Conservation (phyloP, 1,284 basidiomycete species). For the Puccinia polysora region DNA sequence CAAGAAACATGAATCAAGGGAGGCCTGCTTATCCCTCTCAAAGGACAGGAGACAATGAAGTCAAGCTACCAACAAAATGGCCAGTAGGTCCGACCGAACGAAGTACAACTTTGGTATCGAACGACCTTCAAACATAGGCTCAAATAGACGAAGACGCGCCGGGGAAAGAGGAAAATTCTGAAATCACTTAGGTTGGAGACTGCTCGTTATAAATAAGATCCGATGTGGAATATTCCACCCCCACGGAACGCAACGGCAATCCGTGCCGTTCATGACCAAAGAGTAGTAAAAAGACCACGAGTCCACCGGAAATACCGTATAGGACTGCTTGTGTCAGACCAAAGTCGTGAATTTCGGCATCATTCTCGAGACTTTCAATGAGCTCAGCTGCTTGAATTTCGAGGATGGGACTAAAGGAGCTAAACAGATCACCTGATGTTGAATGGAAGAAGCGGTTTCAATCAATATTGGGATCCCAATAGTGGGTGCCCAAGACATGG, state of each 20-base stretch:
- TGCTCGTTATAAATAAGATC: too few relatives aligned
- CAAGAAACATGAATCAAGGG: too few relatives aligned
- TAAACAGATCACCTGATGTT: background rate
- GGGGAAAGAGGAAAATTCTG: too few relatives aligned
- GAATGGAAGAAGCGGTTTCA: background rate
- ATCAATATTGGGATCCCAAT: background rate
- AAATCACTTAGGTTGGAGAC: too few relatives aligned
- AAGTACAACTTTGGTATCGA: too few relatives aligned
- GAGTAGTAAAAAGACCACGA: background rate
- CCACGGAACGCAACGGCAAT: background rate
- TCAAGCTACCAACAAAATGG: too few relatives aligned
- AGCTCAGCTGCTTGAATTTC: background rate
- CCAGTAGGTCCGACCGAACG: too few relatives aligned
- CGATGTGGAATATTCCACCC: too few relatives aligned
- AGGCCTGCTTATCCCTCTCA: too few relatives aligned
- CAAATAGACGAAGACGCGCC: too few relatives aligned
- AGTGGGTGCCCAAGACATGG: background rate
- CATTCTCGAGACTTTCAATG: background rate
- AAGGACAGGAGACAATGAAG: too few relatives aligned
- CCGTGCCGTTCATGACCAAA: constrained; percentile 1
- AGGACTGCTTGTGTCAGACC: background rate
- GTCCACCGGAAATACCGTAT: background rate
- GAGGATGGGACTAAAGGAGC: background rate
- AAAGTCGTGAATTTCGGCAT: background rate
- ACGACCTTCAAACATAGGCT: too few relatives aligned